Conservation (phyloP, 2,329 filamentous ascomycete species). For the Pseudocercospora macadamiae region DNA sequence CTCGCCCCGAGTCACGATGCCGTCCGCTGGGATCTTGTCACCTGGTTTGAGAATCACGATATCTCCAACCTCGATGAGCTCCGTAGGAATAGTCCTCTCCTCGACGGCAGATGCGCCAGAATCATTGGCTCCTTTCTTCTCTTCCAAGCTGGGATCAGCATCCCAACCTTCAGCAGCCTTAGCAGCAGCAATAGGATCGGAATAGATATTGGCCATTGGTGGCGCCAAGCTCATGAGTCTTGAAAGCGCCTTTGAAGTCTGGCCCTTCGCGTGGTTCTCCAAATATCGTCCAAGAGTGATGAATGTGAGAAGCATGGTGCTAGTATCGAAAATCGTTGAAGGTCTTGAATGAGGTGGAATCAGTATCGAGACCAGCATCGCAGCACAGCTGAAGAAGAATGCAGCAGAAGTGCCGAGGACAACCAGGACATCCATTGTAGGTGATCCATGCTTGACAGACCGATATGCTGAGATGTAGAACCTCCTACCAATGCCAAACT, state of each 20-base stretch:
- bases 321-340: slow-evolving; percentile 92
- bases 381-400: slow-evolving; percentile 90
- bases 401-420: slow-evolving; percentile 91
- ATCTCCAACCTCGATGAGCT: slow-evolving; percentile 91
- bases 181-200: slow-evolving; percentile 88
- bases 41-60: slow-evolving; percentile 90
- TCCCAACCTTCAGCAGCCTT: slow-evolving; percentile 85
- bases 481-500: slow-evolving; percentile 92
- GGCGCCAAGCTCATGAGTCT: slow-evolving; percentile 93
- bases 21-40: slow-evolving; percentile 95
- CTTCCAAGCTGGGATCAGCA: slow-evolving; percentile 48
- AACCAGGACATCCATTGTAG: slow-evolving; percentile 97
- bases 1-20: slow-evolving; percentile 81
- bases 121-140: slow-evolving; percentile 41
- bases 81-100: slow-evolving; percentile 85
- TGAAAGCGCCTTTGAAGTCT: slow-evolving; percentile 92
- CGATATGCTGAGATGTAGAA: slow-evolving; percentile 96
- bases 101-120: slow-evolving; percentile 67
- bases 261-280: slow-evolving; percentile 92
- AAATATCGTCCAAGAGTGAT: slow-evolving; percentile 88
- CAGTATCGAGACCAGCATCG: slow-evolving; percentile 81
- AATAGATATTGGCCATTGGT: slow-evolving; percentile 95
- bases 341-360: slow-evolving; percentile 77
- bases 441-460: slow-evolving; percentile 83
- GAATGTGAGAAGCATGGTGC: slow-evolving; percentile 97